Percentiles rank a stretch among this genome's conserved stretches.
phyloP scores from a whole-genome alignment of 1,139 yeast species.

The Candida sp. region DNA sequence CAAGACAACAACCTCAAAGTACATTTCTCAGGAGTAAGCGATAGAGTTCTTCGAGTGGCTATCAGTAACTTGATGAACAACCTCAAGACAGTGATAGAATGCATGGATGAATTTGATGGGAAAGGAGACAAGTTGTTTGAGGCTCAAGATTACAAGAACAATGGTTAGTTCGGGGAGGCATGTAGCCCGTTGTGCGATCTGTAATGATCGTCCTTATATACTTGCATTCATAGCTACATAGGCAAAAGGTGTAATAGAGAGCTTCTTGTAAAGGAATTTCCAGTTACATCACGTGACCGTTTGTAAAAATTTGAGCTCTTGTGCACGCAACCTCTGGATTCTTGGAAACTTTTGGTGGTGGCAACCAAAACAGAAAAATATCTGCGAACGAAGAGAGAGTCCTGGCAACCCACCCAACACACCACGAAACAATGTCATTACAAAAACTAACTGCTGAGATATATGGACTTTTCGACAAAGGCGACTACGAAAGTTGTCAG shows the following conservation, averaged over 20 bases:
- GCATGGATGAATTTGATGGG: slow-evolving; percentile 65
- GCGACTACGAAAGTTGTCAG: slow-evolving; percentile 65
- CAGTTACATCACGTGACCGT: too few species aligned
- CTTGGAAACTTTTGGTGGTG: slow-evolving; percentile 1
- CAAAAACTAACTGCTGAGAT: slow-evolving; percentile 68
- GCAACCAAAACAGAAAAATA: slow-evolving; percentile 3
- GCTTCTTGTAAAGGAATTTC: too few species aligned
- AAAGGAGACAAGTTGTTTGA: slow-evolving; percentile 18
- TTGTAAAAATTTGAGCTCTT: background rate
- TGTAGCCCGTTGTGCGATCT: too few species aligned
- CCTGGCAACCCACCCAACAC: background rate
- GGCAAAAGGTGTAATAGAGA: too few species aligned
- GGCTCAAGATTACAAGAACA: slow-evolving; percentile 4
- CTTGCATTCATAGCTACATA: too few species aligned
- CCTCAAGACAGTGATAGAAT: slow-evolving; percentile 66
- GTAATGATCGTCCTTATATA: too few species aligned
- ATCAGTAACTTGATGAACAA: slow-evolving; percentile 71
- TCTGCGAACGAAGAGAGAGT: background rate
- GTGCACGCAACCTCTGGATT: background rate
- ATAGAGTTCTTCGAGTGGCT: slow-evolving; percentile 71
- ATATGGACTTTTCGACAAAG: slow-evolving; percentile 62
- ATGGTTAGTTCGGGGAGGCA: background rate
- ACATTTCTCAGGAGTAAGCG: slow-evolving; percentile 58
- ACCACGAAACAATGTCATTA: slow-evolving; percentile 35
- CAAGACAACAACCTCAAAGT: slow-evolving; percentile 37